phyloP scores from a whole-genome alignment of 2,329 filamentous ascomycete species.

The Didymosphaeria variabile region DNA sequence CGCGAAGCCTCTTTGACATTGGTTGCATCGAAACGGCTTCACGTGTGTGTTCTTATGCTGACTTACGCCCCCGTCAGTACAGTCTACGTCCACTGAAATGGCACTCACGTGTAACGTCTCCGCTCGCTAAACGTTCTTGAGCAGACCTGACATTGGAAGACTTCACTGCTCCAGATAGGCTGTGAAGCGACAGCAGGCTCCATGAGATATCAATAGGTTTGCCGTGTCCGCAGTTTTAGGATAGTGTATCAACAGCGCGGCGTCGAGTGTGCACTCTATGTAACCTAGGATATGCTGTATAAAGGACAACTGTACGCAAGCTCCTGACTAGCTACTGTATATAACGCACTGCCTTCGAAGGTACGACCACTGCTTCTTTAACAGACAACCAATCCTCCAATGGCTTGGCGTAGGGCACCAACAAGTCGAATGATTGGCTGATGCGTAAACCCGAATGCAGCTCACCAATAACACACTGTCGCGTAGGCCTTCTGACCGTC shows the following conservation, averaged over 20 bases:
- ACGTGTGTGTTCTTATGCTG: slow-evolving; percentile 23
- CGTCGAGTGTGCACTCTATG: too few species aligned
- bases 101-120: slow-evolving; percentile 18
- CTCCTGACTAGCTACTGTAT: too few species aligned
- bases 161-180: background rate
- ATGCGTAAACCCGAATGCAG: too few species aligned
- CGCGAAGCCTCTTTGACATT: slow-evolving; percentile 19
- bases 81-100: background rate
- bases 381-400: too few species aligned
- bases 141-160: slow-evolving; percentile 16
- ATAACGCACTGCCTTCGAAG: too few species aligned
- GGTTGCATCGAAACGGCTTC: slow-evolving; percentile 18
- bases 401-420: background rate
- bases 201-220: too few species aligned
- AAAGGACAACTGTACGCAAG: too few species aligned
- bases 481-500: too few species aligned
- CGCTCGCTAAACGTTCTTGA: slow-evolving; percentile 13
- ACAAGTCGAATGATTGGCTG: background rate
- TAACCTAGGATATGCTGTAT: too few species aligned
- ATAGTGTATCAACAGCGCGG: too few species aligned
- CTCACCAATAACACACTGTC: too few species aligned
- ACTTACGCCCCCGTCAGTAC: slow-evolving; percentile 1
- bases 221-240: background rate
- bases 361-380: too few species aligned
- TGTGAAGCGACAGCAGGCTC: background rate